Percentiles rank a stretch among this genome's conserved stretches.
Conservation (phyloP, 164 flowering plant genomes). For the Akebia trifoliata region DNA sequence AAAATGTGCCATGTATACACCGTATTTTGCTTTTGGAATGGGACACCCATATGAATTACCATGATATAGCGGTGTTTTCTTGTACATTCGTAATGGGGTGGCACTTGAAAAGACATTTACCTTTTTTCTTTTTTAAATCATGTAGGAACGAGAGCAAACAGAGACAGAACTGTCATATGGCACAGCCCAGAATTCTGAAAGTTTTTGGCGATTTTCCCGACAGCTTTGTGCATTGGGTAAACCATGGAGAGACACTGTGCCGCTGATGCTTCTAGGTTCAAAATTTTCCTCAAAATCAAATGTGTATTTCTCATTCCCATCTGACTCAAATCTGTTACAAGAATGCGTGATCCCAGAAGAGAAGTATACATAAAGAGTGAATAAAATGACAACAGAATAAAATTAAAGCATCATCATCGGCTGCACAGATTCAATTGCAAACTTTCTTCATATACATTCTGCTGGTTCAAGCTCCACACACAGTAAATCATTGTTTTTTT, state of each 20-base stretch:
- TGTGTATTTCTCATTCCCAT: conserved; percentile 5
- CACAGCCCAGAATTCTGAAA: conserved; percentile 18
- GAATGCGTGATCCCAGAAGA: conserved; percentile 27
- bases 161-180: conserved; percentile 27
- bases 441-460: no score
- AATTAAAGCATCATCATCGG: no score
- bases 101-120: no score
- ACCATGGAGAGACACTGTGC: conserved; percentile 42
- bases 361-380: conserved; percentile 6
- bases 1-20: no score
- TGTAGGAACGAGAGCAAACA: conserved; percentile 40
- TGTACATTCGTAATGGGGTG: no score
- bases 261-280: conserved; percentile 18
- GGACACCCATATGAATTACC: no score
- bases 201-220: conserved; percentile 37
- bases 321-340: conserved; percentile 30
- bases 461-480: no score
- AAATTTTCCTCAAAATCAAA: neutral
- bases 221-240: conserved; percentile 61
- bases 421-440: no score
- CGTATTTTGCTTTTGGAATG: no score
- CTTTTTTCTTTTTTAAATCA: neutral
- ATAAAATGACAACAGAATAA: neutral
- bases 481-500: no score
- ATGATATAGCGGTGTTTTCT: no score